phyloP scores from a whole-genome alignment of 1,284 basidiomycete species.

The Ceratobasidium sp. region DNA sequence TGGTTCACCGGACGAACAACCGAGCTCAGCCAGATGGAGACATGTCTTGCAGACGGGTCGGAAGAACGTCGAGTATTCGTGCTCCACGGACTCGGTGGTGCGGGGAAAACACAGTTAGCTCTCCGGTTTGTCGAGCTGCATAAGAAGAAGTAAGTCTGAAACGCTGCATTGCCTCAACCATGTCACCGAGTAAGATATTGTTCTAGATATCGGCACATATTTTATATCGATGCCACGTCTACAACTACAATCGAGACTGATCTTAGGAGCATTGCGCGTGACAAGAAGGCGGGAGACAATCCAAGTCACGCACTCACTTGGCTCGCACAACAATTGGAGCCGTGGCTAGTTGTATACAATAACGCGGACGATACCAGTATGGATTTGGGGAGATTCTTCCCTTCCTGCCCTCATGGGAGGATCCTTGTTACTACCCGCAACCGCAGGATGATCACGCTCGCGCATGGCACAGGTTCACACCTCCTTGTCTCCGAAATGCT shows the following conservation, averaged over 20 bases:
- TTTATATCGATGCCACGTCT: slow-evolving; percentile 28
- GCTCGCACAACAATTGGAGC: slow-evolving; percentile 16
- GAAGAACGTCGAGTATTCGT: slow-evolving; percentile 14
- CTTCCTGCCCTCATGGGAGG: slow-evolving; percentile 18
- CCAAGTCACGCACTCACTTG: slow-evolving; percentile 18
- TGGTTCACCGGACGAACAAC: background rate
- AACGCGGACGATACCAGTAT: slow-evolving; percentile 29
- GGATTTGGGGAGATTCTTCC: slow-evolving; percentile 10
- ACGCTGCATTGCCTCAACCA: too few species aligned
- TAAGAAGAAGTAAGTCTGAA: background rate
- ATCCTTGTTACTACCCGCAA: slow-evolving; percentile 43
- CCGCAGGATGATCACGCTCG: background rate
- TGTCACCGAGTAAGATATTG: background rate
- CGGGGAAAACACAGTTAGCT: slow-evolving; percentile 32
- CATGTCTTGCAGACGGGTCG: background rate
- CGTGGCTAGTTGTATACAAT: slow-evolving; percentile 22
- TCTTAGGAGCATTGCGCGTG: slow-evolving; percentile 9
- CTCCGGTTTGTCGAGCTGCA: background rate
- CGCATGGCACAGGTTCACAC: background rate
- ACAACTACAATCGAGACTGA: background rate
- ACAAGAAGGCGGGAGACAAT: slow-evolving; percentile 2
- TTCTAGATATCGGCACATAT: slow-evolving; percentile 1
- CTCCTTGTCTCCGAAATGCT: slow-evolving; percentile 7
- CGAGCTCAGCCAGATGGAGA: slow-evolving; percentile 7
- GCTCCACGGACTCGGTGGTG: slow-evolving; percentile 19